These are phyloP conservation scores for Vaccinium corymbosum DNA, from an alignment of 148 eudicot genomes.

Conservation along the genomic window DNA sequence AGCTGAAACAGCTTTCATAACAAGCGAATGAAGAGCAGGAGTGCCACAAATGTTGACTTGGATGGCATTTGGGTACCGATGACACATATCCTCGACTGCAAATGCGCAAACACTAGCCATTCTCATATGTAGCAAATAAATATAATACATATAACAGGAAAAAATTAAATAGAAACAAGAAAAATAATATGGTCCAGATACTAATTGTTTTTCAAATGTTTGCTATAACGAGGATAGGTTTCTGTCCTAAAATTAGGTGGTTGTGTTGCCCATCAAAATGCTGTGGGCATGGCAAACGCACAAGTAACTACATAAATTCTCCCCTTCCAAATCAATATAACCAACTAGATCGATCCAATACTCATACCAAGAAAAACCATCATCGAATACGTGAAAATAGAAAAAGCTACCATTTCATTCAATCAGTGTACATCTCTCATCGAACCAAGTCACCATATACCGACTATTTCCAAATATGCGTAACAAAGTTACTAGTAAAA, in stretches of 20 bases:
- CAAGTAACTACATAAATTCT: background rate
- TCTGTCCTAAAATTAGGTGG: background rate
- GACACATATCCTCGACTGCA: constrained; percentile 91
- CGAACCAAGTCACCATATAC: background rate
- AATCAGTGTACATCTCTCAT: background rate
- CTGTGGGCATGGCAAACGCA: background rate
- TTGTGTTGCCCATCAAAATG: background rate
- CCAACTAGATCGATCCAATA: background rate
- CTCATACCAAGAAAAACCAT: background rate
- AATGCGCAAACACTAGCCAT: background rate
- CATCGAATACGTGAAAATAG: background rate
- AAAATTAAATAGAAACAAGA: background rate
- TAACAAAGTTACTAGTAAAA: too few relatives aligned
- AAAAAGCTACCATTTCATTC: background rate
- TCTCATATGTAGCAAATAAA: background rate
- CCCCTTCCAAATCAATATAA: too few relatives aligned
- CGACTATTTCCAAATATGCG: background rate
- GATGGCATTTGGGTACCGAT: constrained; percentile 78
- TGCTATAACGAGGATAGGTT: background rate
- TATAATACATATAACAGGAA: background rate
- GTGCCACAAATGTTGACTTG: constrained; percentile 64
- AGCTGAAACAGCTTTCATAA: constrained; percentile 62
- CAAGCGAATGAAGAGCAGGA: constrained; percentile 58
- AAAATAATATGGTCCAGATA: background rate
- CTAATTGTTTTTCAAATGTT: background rate